Percentiles rank a stretch among this genome's conserved stretches.
phyloP scores from a whole-genome alignment of 768 basidiomycete genomes.

The Rhodotorula toruloides region DNA sequence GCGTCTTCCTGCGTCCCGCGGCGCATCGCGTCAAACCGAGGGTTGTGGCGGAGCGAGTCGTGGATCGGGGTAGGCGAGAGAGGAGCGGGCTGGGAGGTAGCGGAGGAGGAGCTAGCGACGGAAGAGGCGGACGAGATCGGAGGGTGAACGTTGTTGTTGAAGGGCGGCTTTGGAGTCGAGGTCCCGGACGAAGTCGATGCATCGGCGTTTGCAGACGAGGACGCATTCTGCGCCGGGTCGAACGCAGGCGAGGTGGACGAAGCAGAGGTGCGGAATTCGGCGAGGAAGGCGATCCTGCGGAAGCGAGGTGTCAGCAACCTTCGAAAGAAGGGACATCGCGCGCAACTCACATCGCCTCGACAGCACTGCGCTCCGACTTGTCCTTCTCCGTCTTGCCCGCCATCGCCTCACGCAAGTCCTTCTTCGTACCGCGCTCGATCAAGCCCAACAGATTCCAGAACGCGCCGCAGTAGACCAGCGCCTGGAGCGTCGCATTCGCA shows the following conservation, averaged over 20 bases:
- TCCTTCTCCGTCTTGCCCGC: constrained; percentile 1
- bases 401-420: constrained; percentile 46
- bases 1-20: constrained; percentile 96
- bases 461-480: constrained; percentile 79
- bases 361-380: constrained; percentile 43
- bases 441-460: constrained; percentile 74
- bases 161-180: neutral
- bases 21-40: constrained; percentile 88
- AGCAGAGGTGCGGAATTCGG: constrained; percentile 57
- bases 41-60: constrained; percentile 87
- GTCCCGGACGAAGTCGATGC: constrained; percentile 32
- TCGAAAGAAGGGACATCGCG: too few relatives aligned
- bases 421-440: constrained; percentile 57
- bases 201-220: constrained; percentile 47
- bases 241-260: constrained; percentile 1
- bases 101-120: constrained; percentile 29
- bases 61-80: constrained; percentile 73
- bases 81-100: constrained; percentile 32
- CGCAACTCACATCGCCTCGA: constrained; percentile 53
- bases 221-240: constrained; percentile 22
- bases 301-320: neutral
- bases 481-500: constrained; percentile 86
- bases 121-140: constrained; percentile 39
- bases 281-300: constrained; percentile 57
- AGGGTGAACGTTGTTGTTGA: constrained; percentile 5